Conservation (phyloP, 148 eudicot species). For the Camellia lanceoleosa region DNA sequence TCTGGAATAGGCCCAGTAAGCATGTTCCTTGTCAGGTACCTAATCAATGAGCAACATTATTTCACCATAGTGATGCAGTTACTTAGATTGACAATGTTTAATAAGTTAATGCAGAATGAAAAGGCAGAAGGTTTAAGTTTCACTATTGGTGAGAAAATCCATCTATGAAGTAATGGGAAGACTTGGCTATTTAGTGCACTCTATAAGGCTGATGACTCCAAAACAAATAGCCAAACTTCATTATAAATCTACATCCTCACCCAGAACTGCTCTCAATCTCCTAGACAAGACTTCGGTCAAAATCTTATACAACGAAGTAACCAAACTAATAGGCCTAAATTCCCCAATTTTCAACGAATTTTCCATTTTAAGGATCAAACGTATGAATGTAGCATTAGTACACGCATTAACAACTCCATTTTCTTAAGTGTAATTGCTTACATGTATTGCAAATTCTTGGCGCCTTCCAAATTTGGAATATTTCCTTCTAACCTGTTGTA, state of each 20-base stretch:
- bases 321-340: too few species aligned
- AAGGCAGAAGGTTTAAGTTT: too few species aligned
- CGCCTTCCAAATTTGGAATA: conserved; percentile 29
- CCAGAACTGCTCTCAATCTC: too few species aligned
- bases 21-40: conserved; percentile 54
- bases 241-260: too few species aligned
- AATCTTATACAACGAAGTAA: too few species aligned
- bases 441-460: conserved; percentile 24
- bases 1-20: conserved; percentile 48
- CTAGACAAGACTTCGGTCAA: too few species aligned
- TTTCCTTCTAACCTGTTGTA: conserved; percentile 52
- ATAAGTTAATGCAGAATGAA: neutral
- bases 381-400: neutral
- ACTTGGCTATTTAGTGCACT: neutral
- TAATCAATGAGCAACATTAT: conserved; percentile 12
- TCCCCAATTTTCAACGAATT: too few species aligned
- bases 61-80: neutral
- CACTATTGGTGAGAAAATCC: neutral
- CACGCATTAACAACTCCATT: too few species aligned
- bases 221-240: neutral
- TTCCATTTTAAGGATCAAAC: too few species aligned
- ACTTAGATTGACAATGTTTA: neutral
- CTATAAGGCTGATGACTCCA: neutral
- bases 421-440: conserved; percentile 24
- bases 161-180: neutral